Evolutionary conservation across 139 green algal genomes (phyloP).

Genomic region (Monoraphidium neglectum): DNA sequence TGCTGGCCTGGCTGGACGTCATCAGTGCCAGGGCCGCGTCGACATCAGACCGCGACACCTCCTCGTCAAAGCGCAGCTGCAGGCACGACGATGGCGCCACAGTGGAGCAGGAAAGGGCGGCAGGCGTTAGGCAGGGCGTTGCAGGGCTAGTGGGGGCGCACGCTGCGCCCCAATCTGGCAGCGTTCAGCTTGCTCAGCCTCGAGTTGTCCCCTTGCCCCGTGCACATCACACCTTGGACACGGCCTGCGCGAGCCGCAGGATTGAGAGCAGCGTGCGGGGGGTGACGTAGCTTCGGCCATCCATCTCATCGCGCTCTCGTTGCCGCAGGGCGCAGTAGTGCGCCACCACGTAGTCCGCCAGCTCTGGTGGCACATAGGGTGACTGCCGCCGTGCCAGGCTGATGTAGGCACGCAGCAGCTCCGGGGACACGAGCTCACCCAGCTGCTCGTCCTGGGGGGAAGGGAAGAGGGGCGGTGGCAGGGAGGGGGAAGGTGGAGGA

Average conservation of each 20-base stretch:
- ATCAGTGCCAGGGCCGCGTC: constrained; percentile 96
- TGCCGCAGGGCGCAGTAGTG: constrained; percentile 69
- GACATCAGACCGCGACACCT: constrained; percentile 81
- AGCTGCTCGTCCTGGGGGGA: constrained; percentile 19
- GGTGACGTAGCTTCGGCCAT: constrained; percentile 84
- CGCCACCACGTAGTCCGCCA: constrained; percentile 63
- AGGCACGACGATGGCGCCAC: neutral
- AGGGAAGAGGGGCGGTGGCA: neutral
- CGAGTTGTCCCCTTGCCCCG: too few relatives aligned
- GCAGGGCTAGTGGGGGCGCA: too few relatives aligned
- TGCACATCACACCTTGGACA: too few relatives aligned
- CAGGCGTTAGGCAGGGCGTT: too few relatives aligned
- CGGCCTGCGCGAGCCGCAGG: constrained; percentile 73
- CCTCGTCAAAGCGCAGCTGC: constrained; percentile 36
- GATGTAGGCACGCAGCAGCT: constrained; percentile 89
- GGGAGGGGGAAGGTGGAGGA: neutral
- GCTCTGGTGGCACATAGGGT: constrained; percentile 76
- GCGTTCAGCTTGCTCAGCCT: too few relatives aligned
- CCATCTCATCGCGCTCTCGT: constrained; percentile 57
- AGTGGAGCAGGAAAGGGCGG: neutral
- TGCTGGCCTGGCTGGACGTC: constrained; percentile 85
- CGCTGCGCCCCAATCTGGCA: too few relatives aligned
- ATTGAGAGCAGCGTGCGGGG: constrained; percentile 96
- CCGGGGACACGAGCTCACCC: constrained; percentile 50
- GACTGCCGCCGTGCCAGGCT: constrained; percentile 48